Conservation (phyloP, 139 green algal genomes). For the Chlorella sp. region DNA sequence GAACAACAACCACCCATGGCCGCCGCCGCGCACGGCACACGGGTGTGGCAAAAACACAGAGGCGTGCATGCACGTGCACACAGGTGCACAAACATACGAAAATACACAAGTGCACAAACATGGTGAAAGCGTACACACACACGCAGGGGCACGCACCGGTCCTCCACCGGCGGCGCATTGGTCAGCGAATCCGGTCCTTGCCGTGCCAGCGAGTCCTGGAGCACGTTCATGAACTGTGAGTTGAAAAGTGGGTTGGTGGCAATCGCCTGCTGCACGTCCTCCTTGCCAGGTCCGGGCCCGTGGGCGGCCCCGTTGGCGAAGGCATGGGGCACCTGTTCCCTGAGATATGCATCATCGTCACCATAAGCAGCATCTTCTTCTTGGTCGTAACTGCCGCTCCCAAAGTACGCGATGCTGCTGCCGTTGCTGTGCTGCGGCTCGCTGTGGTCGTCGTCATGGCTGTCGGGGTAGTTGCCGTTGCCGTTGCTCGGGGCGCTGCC, state of each 20-base stretch:
- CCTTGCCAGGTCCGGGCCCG: neutral
- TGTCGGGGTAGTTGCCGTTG: neutral
- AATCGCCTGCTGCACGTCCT: slow-evolving; percentile 4
- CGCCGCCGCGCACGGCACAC: no score
- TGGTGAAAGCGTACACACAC: neutral
- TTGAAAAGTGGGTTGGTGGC: slow-evolving; percentile 31
- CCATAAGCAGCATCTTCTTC: neutral
- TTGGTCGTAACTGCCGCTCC: neutral
- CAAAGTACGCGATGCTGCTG: neutral
- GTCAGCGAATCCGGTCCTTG: slow-evolving; percentile 39
- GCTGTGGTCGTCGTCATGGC: neutral
- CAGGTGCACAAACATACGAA: neutral
- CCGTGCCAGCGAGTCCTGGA: slow-evolving; percentile 34
- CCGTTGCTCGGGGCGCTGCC: neutral
- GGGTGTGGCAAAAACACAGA: no score
- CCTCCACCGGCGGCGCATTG: neutral
- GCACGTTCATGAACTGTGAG: slow-evolving; percentile 27
- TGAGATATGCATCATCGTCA: neutral
- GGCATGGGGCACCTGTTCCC: neutral
- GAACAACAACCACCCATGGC: no score
- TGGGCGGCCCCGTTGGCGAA: neutral
- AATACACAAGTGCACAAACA: neutral
- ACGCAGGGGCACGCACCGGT: neutral
- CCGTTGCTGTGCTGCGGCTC: neutral
- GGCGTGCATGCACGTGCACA: no score